These are phyloP conservation scores for Raphanus raphanistrum DNA, from an alignment of 345 rosid genomes.

Conservation along the genomic window DNA sequence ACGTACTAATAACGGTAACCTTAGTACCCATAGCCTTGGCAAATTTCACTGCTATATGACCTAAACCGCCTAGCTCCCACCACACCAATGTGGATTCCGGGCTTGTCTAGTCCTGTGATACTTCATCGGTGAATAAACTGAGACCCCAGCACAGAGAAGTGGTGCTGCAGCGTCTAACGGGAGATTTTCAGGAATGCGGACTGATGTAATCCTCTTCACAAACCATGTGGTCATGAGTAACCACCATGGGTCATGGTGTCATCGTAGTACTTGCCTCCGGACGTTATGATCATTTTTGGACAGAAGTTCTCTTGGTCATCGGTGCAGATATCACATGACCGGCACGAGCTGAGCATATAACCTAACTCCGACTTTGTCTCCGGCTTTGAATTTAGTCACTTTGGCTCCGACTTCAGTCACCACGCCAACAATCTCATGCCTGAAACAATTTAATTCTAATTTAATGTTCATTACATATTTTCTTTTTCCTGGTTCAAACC, in stretches of 20 bases:
- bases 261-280: slow-evolving; percentile 38
- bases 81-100: slow-evolving; percentile 50
- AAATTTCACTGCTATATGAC: slow-evolving; percentile 64
- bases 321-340: slow-evolving; percentile 47
- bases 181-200: slow-evolving; percentile 50
- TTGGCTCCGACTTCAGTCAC: slow-evolving; percentile 54
- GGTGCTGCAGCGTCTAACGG: slow-evolving; percentile 56
- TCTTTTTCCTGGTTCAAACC: neutral
- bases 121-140: slow-evolving; percentile 56
- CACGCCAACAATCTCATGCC: slow-evolving; percentile 62
- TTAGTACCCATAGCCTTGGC: slow-evolving; percentile 62
- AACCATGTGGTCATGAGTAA: slow-evolving; percentile 53
- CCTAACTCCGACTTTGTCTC: slow-evolving; percentile 65
- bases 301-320: slow-evolving; percentile 53
- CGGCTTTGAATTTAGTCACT: slow-evolving; percentile 48
- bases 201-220: slow-evolving; percentile 43
- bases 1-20: slow-evolving; percentile 70
- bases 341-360: slow-evolving; percentile 53
- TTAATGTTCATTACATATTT: neutral
- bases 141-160: slow-evolving; percentile 65
- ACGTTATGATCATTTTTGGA: slow-evolving; percentile 41
- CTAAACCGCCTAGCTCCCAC: slow-evolving; percentile 73
- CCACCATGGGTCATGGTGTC: slow-evolving; percentile 53
- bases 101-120: slow-evolving; percentile 45
- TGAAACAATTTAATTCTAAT: slow-evolving; percentile 19